Evolutionary conservation across 371 early-diverging fungal species (phyloP).

Genomic region (Rhizopus delemar): DNA sequence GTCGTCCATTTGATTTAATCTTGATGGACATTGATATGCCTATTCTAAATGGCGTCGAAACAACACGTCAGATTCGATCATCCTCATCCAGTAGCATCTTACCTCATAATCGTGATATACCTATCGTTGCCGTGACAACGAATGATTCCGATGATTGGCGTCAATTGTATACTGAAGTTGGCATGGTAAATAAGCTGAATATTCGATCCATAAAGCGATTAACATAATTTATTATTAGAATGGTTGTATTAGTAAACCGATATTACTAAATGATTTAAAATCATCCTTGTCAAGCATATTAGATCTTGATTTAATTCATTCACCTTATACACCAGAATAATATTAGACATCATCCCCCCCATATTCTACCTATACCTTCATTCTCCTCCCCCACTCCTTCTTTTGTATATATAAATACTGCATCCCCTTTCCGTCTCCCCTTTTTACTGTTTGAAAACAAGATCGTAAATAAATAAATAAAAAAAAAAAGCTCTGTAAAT

Average conservation of each 20-base stretch:
- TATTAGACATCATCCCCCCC: too few species aligned
- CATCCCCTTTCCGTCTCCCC: conserved; percentile 1
- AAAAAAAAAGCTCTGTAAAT: too few species aligned
- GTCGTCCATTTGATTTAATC: conserved; percentile 50
- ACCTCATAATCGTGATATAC: conserved; percentile 50
- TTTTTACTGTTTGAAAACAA: background rate
- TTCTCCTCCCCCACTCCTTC: too few species aligned
- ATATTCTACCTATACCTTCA: too few species aligned
- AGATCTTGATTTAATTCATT: conserved; percentile 14
- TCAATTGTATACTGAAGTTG: conserved; percentile 30
- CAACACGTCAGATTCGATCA: conserved; percentile 45
- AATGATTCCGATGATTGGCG: conserved; percentile 41
- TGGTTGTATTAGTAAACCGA: conserved; percentile 53
- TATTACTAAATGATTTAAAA: conserved; percentile 35
- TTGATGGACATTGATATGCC: conserved; percentile 69
- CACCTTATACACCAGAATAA: conserved; percentile 27
- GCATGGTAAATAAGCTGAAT: conserved; percentile 28
- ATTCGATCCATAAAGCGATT: background rate
- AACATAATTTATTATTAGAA: conserved; percentile 30
- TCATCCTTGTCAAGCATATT: conserved; percentile 34
- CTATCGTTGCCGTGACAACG: conserved; percentile 72
- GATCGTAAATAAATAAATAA: too few species aligned
- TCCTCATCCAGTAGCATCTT: conserved; percentile 44
- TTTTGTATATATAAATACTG: background rate
- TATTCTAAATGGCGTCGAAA: conserved; percentile 51